Evolutionary conservation across 306 rosid genomes (phyloP).

Genomic region (Castanea mollissima): DNA sequence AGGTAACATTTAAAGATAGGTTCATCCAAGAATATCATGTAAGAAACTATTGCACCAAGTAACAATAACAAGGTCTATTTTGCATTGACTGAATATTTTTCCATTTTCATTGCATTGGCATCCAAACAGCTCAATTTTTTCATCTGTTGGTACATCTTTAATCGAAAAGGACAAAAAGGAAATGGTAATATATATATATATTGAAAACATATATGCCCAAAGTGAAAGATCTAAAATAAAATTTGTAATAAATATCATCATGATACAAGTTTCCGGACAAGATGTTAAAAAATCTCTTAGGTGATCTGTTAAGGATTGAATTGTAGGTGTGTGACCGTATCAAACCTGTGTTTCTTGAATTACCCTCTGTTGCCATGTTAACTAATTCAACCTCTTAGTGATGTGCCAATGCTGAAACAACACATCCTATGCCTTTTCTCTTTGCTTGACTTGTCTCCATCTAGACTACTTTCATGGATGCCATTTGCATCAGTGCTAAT

Average conservation of each 20-base stretch:
- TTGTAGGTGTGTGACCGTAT: conserved; percentile 1
- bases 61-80: too few species aligned
- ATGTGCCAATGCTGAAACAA: conserved; percentile 23
- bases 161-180: too few species aligned
- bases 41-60: too few species aligned
- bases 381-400: not conserved
- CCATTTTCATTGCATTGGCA: too few species aligned
- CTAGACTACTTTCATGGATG: conserved; percentile 20
- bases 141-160: too few species aligned
- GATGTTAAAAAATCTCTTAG: conserved; percentile 10
- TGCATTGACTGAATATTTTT: too few species aligned
- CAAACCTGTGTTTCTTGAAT: conserved; percentile 5
- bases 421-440: conserved; percentile 24
- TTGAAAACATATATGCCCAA: too few species aligned
- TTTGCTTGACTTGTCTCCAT: conserved; percentile 22
- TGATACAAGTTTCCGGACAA: not conserved
- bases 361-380: not conserved
- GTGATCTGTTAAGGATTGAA: not conserved
- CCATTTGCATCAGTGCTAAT: conserved; percentile 7
- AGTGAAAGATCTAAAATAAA: not conserved
- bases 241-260: not conserved
- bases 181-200: too few species aligned
- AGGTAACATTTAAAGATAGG: too few species aligned
- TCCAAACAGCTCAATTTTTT: too few species aligned
- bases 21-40: too few species aligned